phyloP scores from a whole-genome alignment of 31 red algal genomes.

The Asparagopsis taxiformis region DNA sequence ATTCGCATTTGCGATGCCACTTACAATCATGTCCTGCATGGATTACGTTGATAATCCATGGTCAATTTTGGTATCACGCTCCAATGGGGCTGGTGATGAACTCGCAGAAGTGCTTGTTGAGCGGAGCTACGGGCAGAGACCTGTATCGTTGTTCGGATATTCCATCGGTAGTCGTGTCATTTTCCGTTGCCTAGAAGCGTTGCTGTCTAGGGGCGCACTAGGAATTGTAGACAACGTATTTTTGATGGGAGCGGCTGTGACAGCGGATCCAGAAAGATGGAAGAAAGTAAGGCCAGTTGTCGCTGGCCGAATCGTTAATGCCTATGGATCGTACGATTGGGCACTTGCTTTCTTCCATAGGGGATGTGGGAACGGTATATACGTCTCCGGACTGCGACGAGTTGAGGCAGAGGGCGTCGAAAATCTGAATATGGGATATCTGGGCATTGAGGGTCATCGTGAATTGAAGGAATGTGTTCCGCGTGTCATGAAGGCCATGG shows the following conservation, averaged over 20 bases:
- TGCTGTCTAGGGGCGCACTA: slow-evolving; percentile 64
- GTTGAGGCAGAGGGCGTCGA: slow-evolving; percentile 75
- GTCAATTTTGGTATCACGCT: slow-evolving; percentile 86
- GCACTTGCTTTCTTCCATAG: slow-evolving; percentile 95
- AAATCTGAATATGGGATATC: slow-evolving; percentile 84
- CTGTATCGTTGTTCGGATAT: slow-evolving; percentile 93
- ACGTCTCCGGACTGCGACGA: slow-evolving; percentile 76
- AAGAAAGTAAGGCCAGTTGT: slow-evolving; percentile 68
- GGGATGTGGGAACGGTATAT: slow-evolving; percentile 75
- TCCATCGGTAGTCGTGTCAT: slow-evolving; percentile 91
- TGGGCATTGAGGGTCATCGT: slow-evolving; percentile 87
- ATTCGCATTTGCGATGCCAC: slow-evolving; percentile 89
- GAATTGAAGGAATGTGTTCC: slow-evolving; percentile 81
- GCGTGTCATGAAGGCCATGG: slow-evolving; percentile 75
- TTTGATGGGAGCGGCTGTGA: slow-evolving; percentile 88
- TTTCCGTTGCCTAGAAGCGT: slow-evolving; percentile 90
- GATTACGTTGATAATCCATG: slow-evolving; percentile 95
- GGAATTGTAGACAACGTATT: slow-evolving; percentile 94
- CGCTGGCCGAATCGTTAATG: slow-evolving; percentile 86
- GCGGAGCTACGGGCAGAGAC: slow-evolving; percentile 85
- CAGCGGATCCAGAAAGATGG: slow-evolving; percentile 85
- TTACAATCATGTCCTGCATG: slow-evolving; percentile 86
- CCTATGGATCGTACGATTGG: slow-evolving; percentile 90
- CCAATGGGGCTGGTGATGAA: slow-evolving; percentile 88
- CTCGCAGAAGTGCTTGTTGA: slow-evolving; percentile 90